Evolutionary conservation across 306 rosid species (phyloP), one percentile per base, ranked within the genome.

Genomic region (Arachis stenosperma): DNA sequence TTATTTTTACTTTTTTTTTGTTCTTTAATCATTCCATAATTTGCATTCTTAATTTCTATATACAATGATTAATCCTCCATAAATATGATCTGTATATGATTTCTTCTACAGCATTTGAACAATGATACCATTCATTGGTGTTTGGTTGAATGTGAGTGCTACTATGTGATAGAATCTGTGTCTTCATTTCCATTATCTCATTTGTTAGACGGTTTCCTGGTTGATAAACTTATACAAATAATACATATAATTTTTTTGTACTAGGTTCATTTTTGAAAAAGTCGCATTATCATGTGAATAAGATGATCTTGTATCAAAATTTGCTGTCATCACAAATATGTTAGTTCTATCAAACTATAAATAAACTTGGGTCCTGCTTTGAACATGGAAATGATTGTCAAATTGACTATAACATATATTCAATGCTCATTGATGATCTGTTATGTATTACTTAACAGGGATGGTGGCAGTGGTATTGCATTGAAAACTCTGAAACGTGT

Each of bases 401-500:
- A 33, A 4, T 33, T 33, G 37, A 33, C 4, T 33, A 2, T 33
- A 33, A 33, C 37, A 33, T 33, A 33, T 33, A 33, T 57, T 22
- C 56, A 46, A 58, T 53, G 41, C 66, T 79, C 27, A 15, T 50
- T 66, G 53, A 64, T 62, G 79, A 65, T 76, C 69, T 77, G n/a
- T 70, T 61, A 14, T 61, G 46, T 53, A 29, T 72, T 42, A 37
- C 74, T 64, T 74, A 65, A 75, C 90, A 90, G 98, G 83, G 92
- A 90, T 71, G 91, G 79, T 73, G 97, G 92, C 81, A 80, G 89
- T 71, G 87, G 85, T 69, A 71, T 81, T 71, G 90, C 91, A 60
- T 70, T 87, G 82, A 87, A 93, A 84, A 75, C 86, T 70, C 90
- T 90, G 8, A 90, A 79, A 81, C 88, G 86, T 60, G 98, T 88